Percentiles rank a stretch among this genome's conserved stretches.
phyloP scores from a whole-genome alignment of 2,329 filamentous ascomycete species.

The Penicillium sp. region DNA sequence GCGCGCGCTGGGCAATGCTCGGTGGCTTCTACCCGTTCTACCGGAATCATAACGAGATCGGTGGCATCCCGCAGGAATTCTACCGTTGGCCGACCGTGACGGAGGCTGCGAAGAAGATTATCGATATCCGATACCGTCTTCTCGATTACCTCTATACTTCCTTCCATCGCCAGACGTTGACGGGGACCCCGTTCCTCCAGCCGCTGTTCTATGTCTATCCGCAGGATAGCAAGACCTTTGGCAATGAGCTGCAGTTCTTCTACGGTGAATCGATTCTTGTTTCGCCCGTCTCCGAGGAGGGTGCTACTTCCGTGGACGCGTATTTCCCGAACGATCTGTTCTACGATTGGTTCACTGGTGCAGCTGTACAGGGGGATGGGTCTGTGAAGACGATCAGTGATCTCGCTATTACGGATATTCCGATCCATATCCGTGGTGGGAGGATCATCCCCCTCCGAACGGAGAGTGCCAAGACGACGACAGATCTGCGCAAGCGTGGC shows the following conservation, averaged over 20 bases:
- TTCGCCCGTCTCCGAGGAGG: constrained; percentile 55
- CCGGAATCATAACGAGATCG: constrained; percentile 66
- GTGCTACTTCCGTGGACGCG: constrained; percentile 52
- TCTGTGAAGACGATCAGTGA: constrained; percentile 45
- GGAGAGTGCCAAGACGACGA: constrained; percentile 59
- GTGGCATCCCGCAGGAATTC: constrained; percentile 64
- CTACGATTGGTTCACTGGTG: constrained; percentile 60
- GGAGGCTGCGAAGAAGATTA: constrained; percentile 64
- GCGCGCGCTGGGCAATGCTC: constrained; percentile 71
- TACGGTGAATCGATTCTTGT: constrained; percentile 58
- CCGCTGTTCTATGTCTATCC: constrained; percentile 74
- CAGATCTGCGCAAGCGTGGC: constrained; percentile 58
- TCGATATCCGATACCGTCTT: constrained; percentile 71
- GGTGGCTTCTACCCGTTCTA: constrained; percentile 75
- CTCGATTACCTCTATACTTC: constrained; percentile 78
- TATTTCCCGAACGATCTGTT: constrained; percentile 60
- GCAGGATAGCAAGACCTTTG: constrained; percentile 52
- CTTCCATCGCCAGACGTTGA: constrained; percentile 58
- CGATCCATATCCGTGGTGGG: constrained; percentile 63
- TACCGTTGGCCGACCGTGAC: constrained; percentile 67
- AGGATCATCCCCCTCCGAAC: constrained; percentile 58
- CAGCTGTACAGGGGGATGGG: constrained; percentile 47
- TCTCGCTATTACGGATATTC: constrained; percentile 55
- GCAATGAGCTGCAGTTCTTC: constrained; percentile 58
- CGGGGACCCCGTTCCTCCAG: constrained; percentile 65